Conservation (phyloP, 192 early-diverging fungal species). For the Linderina pennispora region DNA sequence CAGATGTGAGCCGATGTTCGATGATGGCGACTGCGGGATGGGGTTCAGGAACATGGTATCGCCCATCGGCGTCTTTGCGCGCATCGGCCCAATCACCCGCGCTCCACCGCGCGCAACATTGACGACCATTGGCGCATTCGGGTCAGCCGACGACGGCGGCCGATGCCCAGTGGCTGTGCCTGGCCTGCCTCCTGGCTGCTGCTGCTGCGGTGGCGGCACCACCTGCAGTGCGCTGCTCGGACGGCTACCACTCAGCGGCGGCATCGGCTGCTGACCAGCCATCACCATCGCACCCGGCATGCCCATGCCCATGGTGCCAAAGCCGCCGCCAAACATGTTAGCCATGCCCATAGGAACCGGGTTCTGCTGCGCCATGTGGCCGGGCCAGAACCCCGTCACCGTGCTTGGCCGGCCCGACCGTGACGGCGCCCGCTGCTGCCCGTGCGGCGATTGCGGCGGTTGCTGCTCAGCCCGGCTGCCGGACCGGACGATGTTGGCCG, state of each 20-base stretch:
- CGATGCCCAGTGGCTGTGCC: slow-evolving; percentile 35
- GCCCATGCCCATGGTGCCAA: slow-evolving; percentile 36
- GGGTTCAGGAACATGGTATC: slow-evolving; percentile 28
- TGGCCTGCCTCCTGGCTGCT: slow-evolving; percentile 24
- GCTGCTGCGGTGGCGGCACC: slow-evolving; percentile 6
- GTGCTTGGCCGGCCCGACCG: neutral
- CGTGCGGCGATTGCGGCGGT: slow-evolving; percentile 3
- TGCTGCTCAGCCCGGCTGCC: slow-evolving; percentile 34
- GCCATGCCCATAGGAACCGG: slow-evolving; percentile 25
- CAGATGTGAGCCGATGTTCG: slow-evolving; percentile 22
- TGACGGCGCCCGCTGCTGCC: neutral
- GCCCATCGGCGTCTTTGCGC: slow-evolving; percentile 14
- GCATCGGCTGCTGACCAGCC: slow-evolving; percentile 19
- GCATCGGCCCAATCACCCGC: slow-evolving; percentile 43
- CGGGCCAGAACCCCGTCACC: neutral
- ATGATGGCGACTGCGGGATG: slow-evolving; percentile 44
- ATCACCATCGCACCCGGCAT: slow-evolving; percentile 1
- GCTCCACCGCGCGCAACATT: slow-evolving; percentile 45
- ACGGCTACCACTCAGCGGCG: slow-evolving; percentile 10
- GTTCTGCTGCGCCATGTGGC: slow-evolving; percentile 22
- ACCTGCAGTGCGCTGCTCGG: slow-evolving; percentile 41
- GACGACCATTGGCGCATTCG: slow-evolving; percentile 25
- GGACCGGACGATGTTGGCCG: slow-evolving; percentile 20
- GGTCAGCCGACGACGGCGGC: slow-evolving; percentile 8
- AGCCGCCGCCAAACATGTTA: slow-evolving; percentile 35